A percentile compares a stretch with the other conserved stretches of the same genome.
phyloP scores from a whole-genome alignment of 2,329 filamentous ascomycete genomes.

The Aspergillus glaucus region DNA sequence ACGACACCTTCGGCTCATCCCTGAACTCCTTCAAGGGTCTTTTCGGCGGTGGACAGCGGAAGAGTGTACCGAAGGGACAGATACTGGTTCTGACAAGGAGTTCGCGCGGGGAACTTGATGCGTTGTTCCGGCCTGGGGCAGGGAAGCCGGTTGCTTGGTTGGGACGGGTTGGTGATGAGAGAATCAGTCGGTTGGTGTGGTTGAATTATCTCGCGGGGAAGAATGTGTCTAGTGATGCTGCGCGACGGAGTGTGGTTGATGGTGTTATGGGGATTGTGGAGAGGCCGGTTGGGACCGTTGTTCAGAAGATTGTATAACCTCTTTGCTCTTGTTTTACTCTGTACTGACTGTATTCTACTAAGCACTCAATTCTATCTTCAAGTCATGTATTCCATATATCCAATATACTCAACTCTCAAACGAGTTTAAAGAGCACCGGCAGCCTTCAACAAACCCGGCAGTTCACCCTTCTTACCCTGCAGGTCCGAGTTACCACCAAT shows the following conservation, averaged over 20 bases:
- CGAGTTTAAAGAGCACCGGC: conserved; percentile 54
- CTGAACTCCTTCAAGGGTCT: conserved; percentile 72
- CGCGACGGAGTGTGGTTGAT: conserved; percentile 74
- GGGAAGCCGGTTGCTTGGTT: conserved; percentile 49
- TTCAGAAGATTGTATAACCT: conserved; percentile 58
- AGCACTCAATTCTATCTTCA: neutral
- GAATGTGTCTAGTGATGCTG: conserved; percentile 77
- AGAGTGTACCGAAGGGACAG: conserved; percentile 69
- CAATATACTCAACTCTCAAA: conserved; percentile 1
- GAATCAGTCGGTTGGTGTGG: conserved; percentile 77
- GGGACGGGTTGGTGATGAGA: conserved; percentile 69
- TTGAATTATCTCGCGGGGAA: conserved; percentile 81
- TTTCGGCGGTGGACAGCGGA: conserved; percentile 65
- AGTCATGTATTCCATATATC: neutral
- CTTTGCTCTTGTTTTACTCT: neutral
- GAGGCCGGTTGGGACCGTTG: conserved; percentile 79
- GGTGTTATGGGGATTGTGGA: conserved; percentile 85
- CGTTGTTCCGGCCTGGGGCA: conserved; percentile 56
- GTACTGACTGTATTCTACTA: conserved; percentile 5
- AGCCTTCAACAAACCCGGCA: conserved; percentile 59
- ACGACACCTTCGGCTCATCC: conserved; percentile 69
- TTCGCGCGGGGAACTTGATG: conserved; percentile 57
- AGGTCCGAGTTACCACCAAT: conserved; percentile 95
- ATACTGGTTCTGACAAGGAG: conserved; percentile 70
- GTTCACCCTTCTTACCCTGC: conserved; percentile 58